phyloP scores from a whole-genome alignment of 2,329 filamentous ascomycete species.

The Xylaria sp. region DNA sequence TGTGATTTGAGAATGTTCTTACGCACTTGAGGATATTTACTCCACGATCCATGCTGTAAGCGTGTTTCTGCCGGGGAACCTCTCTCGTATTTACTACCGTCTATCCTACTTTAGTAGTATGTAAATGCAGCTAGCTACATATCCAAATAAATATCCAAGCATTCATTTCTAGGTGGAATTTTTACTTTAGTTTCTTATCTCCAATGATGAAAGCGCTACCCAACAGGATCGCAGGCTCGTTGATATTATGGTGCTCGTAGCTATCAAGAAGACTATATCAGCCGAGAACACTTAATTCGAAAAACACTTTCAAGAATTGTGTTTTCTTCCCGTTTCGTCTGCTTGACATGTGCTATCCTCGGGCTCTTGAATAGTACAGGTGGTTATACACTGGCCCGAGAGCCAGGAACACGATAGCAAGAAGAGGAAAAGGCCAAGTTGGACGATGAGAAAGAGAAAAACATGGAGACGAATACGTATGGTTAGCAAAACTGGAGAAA shows the following conservation, averaged over 20 bases:
- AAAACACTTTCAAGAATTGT: neutral
- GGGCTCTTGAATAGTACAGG: neutral
- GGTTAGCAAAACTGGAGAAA: neutral
- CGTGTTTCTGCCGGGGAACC: no score
- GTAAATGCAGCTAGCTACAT: neutral
- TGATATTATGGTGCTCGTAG: slow-evolving; percentile 82
- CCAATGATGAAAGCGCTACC: slow-evolving; percentile 74
- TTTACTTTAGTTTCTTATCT: slow-evolving; percentile 2
- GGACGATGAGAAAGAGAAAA: neutral
- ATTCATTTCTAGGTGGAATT: neutral
- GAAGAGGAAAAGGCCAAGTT: neutral
- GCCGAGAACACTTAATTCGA: neutral
- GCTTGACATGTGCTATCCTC: no score
- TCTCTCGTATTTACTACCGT: neutral
- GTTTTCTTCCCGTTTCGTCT: neutral
- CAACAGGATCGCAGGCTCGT: slow-evolving; percentile 83
- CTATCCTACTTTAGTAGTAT: neutral
- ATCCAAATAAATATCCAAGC: neutral
- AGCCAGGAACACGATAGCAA: neutral
- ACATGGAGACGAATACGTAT: neutral
- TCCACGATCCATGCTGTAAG: neutral
- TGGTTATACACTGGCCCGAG: no score
- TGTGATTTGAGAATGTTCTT: neutral
- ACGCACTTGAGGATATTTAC: neutral
- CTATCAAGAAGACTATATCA: slow-evolving; percentile 53